Percentiles rank a stretch among this genome's conserved stretches.
phyloP scores from a whole-genome alignment of 2,329 filamentous ascomycete genomes.

The Cryoendolithus antarcticus region DNA sequence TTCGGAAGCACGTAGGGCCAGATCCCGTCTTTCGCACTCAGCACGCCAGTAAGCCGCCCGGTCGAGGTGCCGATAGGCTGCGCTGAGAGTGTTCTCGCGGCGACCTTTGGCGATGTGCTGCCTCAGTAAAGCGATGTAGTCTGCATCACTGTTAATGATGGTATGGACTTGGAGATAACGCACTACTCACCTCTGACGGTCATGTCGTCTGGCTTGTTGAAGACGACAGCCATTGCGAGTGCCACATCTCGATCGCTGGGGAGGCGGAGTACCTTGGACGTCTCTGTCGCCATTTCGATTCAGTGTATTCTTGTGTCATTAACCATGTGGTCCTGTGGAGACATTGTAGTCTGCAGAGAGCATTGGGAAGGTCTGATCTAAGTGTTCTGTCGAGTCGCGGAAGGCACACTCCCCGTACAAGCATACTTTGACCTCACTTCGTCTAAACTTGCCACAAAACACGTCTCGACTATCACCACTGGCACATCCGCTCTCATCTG shows the following conservation, averaged over 20 bases:
- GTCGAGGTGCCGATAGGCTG: conserved; percentile 25
- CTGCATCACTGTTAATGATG: conserved; percentile 6
- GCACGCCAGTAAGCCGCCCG: conserved; percentile 27
- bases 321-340: too few relatives aligned
- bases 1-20: conserved; percentile 9
- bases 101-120: conserved; percentile 20
- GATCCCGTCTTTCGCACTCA: conserved; percentile 15
- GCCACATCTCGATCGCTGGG: conserved; percentile 11
- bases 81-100: conserved; percentile 13
- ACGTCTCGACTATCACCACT: too few relatives aligned
- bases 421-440: too few relatives aligned
- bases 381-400: too few relatives aligned
- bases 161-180: too few relatives aligned
- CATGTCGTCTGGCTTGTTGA: conserved; percentile 24
- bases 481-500: too few relatives aligned
- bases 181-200: conserved; percentile 15
- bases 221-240: conserved; percentile 20
- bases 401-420: too few relatives aligned
- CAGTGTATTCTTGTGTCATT: too few relatives aligned
- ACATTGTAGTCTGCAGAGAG: too few relatives aligned
- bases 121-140: conserved; percentile 22
- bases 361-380: too few relatives aligned
- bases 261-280: not conserved
- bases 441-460: too few relatives aligned
- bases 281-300: too few relatives aligned